These are phyloP conservation scores for Xylaria grammica DNA, from an alignment of 495 filamentous ascomycete genomes.

Conservation along the genomic window DNA sequence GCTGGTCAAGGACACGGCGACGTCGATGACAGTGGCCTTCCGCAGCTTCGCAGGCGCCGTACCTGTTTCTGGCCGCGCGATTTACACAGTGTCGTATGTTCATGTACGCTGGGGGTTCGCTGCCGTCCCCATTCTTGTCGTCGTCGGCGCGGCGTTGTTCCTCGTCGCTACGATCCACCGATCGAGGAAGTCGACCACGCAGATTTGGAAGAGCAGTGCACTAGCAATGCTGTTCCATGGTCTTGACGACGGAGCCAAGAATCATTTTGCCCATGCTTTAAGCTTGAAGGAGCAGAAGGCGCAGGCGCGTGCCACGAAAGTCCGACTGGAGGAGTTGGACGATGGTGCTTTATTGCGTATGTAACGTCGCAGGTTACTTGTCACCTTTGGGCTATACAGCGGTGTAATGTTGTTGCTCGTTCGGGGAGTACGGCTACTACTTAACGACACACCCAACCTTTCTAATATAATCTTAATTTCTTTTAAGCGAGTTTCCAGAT, in stretches of 20 bases:
- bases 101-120: slow-evolving; percentile 28
- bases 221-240: slow-evolving; percentile 35
- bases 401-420: no score
- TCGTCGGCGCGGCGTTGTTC: slow-evolving; percentile 24
- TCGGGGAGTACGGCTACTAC: no score
- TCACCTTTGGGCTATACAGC: no score
- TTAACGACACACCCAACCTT: no score
- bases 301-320: slow-evolving; percentile 27
- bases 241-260: slow-evolving; percentile 26
- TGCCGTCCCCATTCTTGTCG: slow-evolving; percentile 22
- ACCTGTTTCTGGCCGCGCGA: slow-evolving; percentile 15
- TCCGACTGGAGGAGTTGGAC: slow-evolving; percentile 19
- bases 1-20: slow-evolving; percentile 26
- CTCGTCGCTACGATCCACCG: slow-evolving; percentile 10
- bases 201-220: slow-evolving; percentile 34
- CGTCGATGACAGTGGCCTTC: slow-evolving; percentile 25
- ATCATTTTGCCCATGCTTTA: slow-evolving; percentile 22
- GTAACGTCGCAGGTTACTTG: no score
- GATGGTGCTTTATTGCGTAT: slow-evolving; percentile 10
- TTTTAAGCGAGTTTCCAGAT: no score
- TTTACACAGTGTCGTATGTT: slow-evolving; percentile 26
- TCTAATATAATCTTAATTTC: no score
- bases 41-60: slow-evolving; percentile 24
- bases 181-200: slow-evolving; percentile 19
- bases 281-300: slow-evolving; percentile 28